Conservation (phyloP, 495 filamentous ascomycete genomes). For the Hyaloscypha bicolor region DNA sequence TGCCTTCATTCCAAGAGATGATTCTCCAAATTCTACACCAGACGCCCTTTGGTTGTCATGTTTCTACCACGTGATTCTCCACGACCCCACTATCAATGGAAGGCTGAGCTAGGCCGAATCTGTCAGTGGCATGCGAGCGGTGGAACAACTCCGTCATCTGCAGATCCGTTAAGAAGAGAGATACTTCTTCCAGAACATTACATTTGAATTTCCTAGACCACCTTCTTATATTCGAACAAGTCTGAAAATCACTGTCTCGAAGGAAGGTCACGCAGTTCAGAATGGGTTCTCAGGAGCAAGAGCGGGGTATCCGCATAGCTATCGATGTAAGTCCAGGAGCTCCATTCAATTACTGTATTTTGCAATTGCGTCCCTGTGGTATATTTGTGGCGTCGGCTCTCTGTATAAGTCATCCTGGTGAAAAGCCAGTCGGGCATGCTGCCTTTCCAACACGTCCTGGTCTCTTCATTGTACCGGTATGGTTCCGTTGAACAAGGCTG, state of each 20-base stretch:
- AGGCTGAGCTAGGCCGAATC: background rate
- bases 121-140: background rate
- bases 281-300: slow-evolving; percentile 23
- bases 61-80: no score
- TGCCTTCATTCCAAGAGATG: no score
- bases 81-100: background rate
- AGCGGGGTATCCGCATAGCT: slow-evolving; percentile 55
- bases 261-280: background rate
- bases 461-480: background rate
- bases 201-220: background rate
- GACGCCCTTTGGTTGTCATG: background rate
- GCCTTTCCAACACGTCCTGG: background rate
- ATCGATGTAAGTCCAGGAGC: slow-evolving; percentile 47
- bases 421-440: background rate
- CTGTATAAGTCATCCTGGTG: background rate
- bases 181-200: background rate
- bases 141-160: background rate
- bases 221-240: background rate
- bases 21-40: background rate
- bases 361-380: background rate
- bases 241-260: background rate
- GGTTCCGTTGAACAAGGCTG: background rate
- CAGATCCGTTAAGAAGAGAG: background rate
- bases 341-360: background rate
- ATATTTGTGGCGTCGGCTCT: background rate